A percentile compares a stretch with the other conserved stretches of the same genome.
phyloP scores from a whole-genome alignment of 306 rosid species.

The Argentina anserina region DNA sequence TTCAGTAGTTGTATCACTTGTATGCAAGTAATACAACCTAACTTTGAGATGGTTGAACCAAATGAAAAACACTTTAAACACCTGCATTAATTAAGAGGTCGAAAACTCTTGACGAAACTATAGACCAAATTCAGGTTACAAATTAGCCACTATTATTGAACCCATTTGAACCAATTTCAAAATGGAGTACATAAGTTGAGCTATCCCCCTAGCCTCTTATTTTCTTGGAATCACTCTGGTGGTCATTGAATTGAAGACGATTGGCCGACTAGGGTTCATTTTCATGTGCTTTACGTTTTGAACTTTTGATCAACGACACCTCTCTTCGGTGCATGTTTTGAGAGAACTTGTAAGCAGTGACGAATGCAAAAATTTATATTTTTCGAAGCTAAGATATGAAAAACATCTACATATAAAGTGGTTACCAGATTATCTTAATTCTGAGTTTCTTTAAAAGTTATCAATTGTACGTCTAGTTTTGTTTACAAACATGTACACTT shows the following conservation, averaged over 20 bases:
- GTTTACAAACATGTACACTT: no score
- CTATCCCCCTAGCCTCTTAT: background rate
- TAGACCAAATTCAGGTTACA: background rate
- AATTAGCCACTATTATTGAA: slow-evolving; percentile 8
- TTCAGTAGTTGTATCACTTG: background rate
- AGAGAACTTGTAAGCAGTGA: background rate
- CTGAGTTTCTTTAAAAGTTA: no score
- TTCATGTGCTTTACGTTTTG: background rate
- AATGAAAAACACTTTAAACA: background rate
- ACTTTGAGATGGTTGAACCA: background rate
- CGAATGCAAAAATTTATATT: no score
- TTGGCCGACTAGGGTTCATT: background rate
- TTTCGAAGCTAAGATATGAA: no score
- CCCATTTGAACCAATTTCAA: background rate
- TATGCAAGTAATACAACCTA: background rate
- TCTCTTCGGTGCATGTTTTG: background rate
- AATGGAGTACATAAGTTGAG: background rate
- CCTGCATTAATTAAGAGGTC: slow-evolving; percentile 2
- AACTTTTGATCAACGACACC: background rate
- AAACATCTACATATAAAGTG: no score
- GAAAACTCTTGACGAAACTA: background rate
- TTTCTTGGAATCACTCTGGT: background rate
- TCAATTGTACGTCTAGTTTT: no score
- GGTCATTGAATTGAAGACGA: background rate
- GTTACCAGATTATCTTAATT: no score